These are phyloP conservation scores for Serendipita sp. DNA, from an alignment of 768 basidiomycete genomes.

Conservation along the genomic window DNA sequence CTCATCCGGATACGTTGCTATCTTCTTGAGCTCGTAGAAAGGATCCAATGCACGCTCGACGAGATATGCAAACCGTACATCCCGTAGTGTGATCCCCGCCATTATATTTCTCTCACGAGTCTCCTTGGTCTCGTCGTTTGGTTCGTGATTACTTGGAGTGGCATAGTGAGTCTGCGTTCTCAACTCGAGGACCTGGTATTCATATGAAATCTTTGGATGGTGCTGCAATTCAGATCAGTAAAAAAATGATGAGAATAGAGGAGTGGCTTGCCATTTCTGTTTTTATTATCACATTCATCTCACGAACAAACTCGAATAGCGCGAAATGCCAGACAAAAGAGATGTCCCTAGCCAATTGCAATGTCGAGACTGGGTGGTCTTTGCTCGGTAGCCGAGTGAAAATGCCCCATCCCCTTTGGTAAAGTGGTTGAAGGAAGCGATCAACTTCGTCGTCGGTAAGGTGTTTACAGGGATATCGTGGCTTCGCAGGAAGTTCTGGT, in stretches of 20 bases:
- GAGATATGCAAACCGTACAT: conserved; percentile 32
- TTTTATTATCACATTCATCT: neutral
- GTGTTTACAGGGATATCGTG: conserved; percentile 23
- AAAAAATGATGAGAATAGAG: neutral
- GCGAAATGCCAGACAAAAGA: conserved; percentile 14
- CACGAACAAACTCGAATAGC: neutral
- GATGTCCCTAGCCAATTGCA: conserved; percentile 11
- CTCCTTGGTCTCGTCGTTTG: conserved; percentile 1
- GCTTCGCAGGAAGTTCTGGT: conserved; percentile 14
- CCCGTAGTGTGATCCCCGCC: conserved; percentile 34
- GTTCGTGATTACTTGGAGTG: neutral
- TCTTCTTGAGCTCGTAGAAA: neutral
- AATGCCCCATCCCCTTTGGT: conserved; percentile 18
- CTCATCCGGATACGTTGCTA: neutral
- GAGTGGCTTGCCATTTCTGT: neutral
- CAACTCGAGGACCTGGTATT: conserved; percentile 1
- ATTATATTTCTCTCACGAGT: neutral
- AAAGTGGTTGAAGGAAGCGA: conserved; percentile 24
- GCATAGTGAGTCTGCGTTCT: conserved; percentile 11
- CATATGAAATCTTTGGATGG: conserved; percentile 7
- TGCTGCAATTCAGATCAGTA: neutral
- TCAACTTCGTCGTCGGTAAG: conserved; percentile 22
- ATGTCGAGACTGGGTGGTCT: conserved; percentile 16
- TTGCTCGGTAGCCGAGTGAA: neutral
- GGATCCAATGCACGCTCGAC: conserved; percentile 20